A percentile compares a stretch with the other conserved stretches of the same genome.
These are phyloP conservation scores for Cryptosporidium parvum DNA, from an alignment of 169 alveolate species.

Conservation along the genomic window DNA sequence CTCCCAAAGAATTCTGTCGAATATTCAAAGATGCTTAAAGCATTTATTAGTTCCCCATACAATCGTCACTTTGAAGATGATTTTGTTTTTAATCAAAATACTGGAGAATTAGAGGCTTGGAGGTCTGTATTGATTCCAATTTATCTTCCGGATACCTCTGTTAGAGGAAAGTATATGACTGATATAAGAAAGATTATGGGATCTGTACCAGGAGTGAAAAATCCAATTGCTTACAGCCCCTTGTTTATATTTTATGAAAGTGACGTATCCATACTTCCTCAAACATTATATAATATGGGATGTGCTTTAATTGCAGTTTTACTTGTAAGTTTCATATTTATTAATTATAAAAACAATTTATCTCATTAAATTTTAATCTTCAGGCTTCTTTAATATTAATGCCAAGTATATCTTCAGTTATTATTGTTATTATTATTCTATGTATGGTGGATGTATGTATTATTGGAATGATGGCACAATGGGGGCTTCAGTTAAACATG, in stretches of 20 bases:
- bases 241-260: conserved; percentile 79
- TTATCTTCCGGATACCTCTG: conserved; percentile 70
- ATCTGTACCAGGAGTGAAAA: conserved; percentile 17
- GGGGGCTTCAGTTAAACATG: conserved; percentile 86
- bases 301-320: conserved; percentile 81
- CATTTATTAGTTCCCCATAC: conserved; percentile 65
- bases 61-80: conserved; percentile 74
- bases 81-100: conserved; percentile 50
- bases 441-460: conserved; percentile 83
- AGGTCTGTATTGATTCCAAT: conserved; percentile 63
- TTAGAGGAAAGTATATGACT: conserved; percentile 71
- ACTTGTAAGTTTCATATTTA: conserved; percentile 75
- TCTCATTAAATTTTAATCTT: conserved; percentile 25
- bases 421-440: conserved; percentile 80
- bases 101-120: conserved; percentile 75
- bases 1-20: conserved; percentile 55
- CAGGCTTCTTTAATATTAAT: conserved; percentile 82
- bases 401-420: conserved; percentile 81
- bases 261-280: conserved; percentile 79
- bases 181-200: conserved; percentile 57
- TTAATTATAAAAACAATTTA: conserved; percentile 69
- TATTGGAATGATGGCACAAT: conserved; percentile 85
- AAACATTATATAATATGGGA: conserved; percentile 79
- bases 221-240: conserved; percentile 72
- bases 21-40: conserved; percentile 69